Evolutionary conservation across 352 stramenopile genomes (phyloP).

Genomic region (Phytophthora europaea): DNA sequence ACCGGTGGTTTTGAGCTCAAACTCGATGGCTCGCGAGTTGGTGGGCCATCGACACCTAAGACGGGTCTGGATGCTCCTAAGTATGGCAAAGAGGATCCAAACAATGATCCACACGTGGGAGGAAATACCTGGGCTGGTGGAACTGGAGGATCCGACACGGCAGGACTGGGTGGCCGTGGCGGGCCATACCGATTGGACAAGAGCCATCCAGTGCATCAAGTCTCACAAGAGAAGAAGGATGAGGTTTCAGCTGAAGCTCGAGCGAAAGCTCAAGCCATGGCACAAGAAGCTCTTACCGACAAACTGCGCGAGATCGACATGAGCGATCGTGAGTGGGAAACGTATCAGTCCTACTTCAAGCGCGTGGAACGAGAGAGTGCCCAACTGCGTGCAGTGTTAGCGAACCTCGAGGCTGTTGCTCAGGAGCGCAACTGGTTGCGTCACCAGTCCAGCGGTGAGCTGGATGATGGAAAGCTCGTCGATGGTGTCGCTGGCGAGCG

Average conservation of each 20-base stretch:
- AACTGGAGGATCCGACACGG: constrained; percentile 94
- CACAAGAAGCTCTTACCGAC: constrained; percentile 75
- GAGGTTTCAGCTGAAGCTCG: constrained; percentile 91
- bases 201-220: constrained; percentile 94
- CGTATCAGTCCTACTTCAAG: constrained; percentile 81
- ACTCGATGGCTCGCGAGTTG: constrained; percentile 49
- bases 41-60: constrained; percentile 62
- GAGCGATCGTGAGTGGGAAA: constrained; percentile 82
- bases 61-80: constrained; percentile 89
- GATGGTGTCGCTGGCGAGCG: constrained; percentile 94
- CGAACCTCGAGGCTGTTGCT: constrained; percentile 84
- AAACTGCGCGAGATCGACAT: constrained; percentile 88
- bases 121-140: constrained; percentile 96
- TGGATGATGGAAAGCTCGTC: constrained; percentile 96
- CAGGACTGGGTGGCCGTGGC: constrained; percentile 92
- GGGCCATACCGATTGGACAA: constrained; percentile 96
- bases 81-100: constrained; percentile 94
- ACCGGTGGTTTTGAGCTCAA: constrained; percentile 54
- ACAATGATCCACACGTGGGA: constrained; percentile 95
- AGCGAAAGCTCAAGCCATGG: constrained; percentile 74
- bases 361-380: constrained; percentile 82
- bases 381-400: constrained; percentile 83
- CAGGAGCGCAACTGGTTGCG: constrained; percentile 95
- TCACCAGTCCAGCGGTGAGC: constrained; percentile 93
- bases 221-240: constrained; percentile 94